Base-by-base conservation (phyloP, 2,329 filamentous ascomycete genomes). In the Aureobasidium musti region DNA sequence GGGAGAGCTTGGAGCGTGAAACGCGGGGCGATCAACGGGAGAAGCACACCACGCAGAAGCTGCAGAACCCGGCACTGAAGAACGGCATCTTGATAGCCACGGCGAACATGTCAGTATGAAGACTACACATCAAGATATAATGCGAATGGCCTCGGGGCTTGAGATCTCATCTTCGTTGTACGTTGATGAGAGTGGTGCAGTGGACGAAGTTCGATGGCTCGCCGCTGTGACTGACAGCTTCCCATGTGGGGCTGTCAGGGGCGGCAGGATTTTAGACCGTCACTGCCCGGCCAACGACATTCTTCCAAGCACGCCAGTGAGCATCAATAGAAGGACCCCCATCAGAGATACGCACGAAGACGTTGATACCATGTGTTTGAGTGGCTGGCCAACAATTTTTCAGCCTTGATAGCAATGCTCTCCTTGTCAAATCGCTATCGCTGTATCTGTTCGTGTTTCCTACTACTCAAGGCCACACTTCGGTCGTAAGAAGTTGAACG, bases 11-110 rank as follows among this genome's bases (percentile, higher is more conserved):
- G 17, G 21, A 41, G 53, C 21, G 26, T 21, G 13, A 43, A 21
- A n/a, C 17, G 39, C 10, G 54, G 54, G 54, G 54, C 21, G 17
- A 45, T 59, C 39, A 59, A 26, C 54, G 19, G 17, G 53, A 59
- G 37, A 21, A 13, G 54, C 17, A 28, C 23, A 8, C 28, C 37
- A 10, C 4, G 30, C 30, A 35, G 33, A 35, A 57, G 54, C 28
- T 6, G 54, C 19, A 30, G 37, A 17, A 33, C 54, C 2, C 54
- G 39, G 54, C 54, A 43, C 1, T 30, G 5, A 13, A 39, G 7
- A 35, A 17, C 50, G 33, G 33, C 11, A 26, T 21, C 5, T 47
- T 13, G 19, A 47, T 21, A 23, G 39, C 39, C 17, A 43, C 39
- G 39, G 21, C 19, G 17, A 10, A 4, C 5, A 49, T 14, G 11